Evolutionary conservation across 176 grass and related monocot genomes (phyloP), one percentile per base, ranked within the genome.

Genomic region (Paspalum notatum): DNA sequence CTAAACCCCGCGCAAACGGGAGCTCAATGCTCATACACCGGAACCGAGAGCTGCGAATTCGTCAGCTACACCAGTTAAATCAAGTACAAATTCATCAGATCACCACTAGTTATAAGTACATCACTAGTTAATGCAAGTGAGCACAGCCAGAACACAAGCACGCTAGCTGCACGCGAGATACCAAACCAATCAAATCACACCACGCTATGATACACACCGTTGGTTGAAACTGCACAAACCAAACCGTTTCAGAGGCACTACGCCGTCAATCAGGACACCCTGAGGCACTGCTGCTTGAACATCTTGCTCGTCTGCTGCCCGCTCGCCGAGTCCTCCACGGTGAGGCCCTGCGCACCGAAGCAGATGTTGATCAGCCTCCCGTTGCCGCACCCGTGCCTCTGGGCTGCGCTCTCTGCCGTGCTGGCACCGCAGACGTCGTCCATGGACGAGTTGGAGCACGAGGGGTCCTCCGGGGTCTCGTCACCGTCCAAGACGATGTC

Each of bases 321-420:
- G 12, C 83, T 89, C 48, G 42, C 75, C 12, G 90, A 81, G 37
- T 90, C 86, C 26, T 95, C 89, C 56, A 89, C 84, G 6, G 89
- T 72, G 21, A 91, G 86, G 1, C 91, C 93, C 82, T 91, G 97
- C 8, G 93, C 84, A 8, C 97, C 93, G 60, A 99, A 95, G 84
- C 97, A 93, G 51, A 99, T 93, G 66, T 96, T 93, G 66, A 95
- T 93, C 20, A 93, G 80, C 90, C 91, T 86, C 77, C 71, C 79
- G 74, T 88, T 89, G 21, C 84, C 83, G 44, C 54, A 81, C 16
- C 89, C 85, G 56, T 58, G 76, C 80, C 70, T 88, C 26, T 66
- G 80, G 2, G 84, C 27, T 5, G 74, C 59, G 26, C 71, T 72
- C 51, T 87, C 88, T 21, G 51, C 24, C 12, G 24, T 13, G 37